Conservation (phyloP, 352 stramenopile species). For the Pythium insidiosum region DNA sequence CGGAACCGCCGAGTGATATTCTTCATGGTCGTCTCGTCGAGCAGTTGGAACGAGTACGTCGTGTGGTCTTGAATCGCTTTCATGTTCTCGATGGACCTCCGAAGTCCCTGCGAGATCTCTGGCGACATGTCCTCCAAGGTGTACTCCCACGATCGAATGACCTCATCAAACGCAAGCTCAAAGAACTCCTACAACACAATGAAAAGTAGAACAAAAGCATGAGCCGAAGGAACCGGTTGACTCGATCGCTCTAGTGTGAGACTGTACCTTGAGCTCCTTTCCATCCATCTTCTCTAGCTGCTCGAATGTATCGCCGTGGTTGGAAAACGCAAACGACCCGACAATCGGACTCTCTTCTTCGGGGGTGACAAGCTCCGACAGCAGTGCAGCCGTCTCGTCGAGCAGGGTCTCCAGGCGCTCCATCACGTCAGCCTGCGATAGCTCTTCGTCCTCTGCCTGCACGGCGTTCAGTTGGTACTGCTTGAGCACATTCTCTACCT, state of each 20-base stretch:
- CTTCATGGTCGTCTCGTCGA: constrained; percentile 30
- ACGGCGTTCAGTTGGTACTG: constrained; percentile 45
- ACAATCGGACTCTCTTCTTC: constrained; percentile 36
- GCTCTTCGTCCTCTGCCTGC: constrained; percentile 5
- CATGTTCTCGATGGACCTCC: constrained; percentile 30
- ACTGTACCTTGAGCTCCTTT: constrained; percentile 50
- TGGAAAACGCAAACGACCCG: constrained; percentile 51
- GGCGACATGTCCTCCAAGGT: constrained; percentile 54
- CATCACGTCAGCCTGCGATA: constrained; percentile 24
- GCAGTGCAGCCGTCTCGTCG: constrained; percentile 31
- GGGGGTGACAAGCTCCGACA: constrained; percentile 19
- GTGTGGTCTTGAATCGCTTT: constrained; percentile 41
- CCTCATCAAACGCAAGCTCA: constrained; percentile 50
- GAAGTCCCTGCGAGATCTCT: constrained; percentile 36
- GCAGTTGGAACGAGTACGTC: constrained; percentile 33
- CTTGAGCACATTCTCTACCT: constrained; percentile 59
- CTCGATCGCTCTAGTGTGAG: too few species aligned
- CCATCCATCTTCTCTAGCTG: constrained; percentile 61
- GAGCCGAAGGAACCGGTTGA: too few species aligned
- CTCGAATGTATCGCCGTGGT: constrained; percentile 47
- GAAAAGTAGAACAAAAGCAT: too few species aligned
- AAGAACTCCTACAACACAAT: constrained; percentile 66
- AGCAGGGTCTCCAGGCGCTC: constrained; percentile 45
- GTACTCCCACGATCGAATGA: constrained; percentile 37
- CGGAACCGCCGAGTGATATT: constrained; percentile 41